A percentile compares a stretch with the other conserved stretches of the same genome.
These are phyloP conservation scores for Pseudogymnoascus sp. DNA, from an alignment of 2,329 filamentous ascomycete species.

Conservation along the genomic window DNA sequence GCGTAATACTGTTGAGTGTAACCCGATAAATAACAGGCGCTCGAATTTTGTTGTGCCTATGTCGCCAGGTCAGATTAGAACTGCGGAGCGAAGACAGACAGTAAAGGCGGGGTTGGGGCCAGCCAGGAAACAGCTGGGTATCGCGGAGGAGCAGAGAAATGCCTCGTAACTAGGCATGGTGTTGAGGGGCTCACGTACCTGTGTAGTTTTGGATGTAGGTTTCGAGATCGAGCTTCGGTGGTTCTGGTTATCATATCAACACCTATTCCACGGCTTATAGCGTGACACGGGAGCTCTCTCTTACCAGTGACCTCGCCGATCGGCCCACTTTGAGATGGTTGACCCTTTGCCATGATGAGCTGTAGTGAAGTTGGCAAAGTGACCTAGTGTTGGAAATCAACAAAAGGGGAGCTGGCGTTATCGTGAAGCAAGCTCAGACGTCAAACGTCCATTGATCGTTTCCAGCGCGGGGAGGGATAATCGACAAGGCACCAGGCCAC, in stretches of 20 bases:
- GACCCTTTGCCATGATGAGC: slow-evolving; percentile 3
- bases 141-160: neutral
- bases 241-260: slow-evolving; percentile 41
- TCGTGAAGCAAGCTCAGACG: neutral
- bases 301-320: slow-evolving; percentile 6
- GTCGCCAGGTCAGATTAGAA: slow-evolving; percentile 8
- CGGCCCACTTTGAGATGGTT: neutral
- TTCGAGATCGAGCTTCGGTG: slow-evolving; percentile 85
- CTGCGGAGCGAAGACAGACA: neutral
- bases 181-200: slow-evolving; percentile 43
- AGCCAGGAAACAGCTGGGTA: neutral
- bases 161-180: neutral
- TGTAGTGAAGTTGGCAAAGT: neutral
- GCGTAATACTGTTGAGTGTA: slow-evolving; percentile 65
- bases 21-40: slow-evolving; percentile 74
- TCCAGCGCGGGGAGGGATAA: neutral
- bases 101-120: neutral
- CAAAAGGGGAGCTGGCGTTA: neutral
- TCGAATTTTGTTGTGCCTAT: slow-evolving; percentile 73
- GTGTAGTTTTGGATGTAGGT: slow-evolving; percentile 84
- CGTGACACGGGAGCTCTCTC: neutral
- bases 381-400: neutral
- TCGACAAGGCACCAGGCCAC: slow-evolving; percentile 1
- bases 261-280: neutral
- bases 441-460: neutral